Evolutionary conservation across 2,329 filamentous ascomycete genomes (phyloP).

Genomic region (Ampelomyces quisqualis): DNA sequence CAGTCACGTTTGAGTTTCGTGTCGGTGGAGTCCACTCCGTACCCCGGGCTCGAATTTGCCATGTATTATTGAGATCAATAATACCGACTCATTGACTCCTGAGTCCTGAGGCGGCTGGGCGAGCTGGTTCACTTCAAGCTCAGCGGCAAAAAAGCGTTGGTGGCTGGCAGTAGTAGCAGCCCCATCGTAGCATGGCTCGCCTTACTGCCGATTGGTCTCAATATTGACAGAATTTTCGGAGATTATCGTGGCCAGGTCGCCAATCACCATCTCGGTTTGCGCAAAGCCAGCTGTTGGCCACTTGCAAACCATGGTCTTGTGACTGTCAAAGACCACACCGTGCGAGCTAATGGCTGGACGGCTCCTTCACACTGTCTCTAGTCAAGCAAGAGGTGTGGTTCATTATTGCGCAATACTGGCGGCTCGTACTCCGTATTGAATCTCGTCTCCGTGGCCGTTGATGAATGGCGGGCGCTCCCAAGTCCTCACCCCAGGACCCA

Average conservation of each 20-base stretch:
- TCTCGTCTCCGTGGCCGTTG: constrained; percentile 36
- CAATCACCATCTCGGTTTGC: constrained; percentile 31
- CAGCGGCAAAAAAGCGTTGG: constrained; percentile 31
- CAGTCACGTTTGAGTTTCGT: constrained; percentile 40
- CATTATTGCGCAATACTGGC: constrained; percentile 27
- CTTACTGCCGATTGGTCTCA: constrained; percentile 24
- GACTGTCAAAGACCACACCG: constrained; percentile 22
- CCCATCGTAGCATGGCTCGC: constrained; percentile 18
- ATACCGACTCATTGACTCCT: constrained; percentile 13
- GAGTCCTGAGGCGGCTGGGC: constrained; percentile 19
- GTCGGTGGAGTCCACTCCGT: constrained; percentile 32
- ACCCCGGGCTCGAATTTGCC: too few relatives aligned
- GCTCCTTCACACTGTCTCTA: constrained; percentile 14
- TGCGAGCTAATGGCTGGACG: constrained; percentile 11
- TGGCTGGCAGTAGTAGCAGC: constrained; percentile 21
- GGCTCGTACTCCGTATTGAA: constrained; percentile 23
- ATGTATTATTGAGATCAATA: too few relatives aligned
- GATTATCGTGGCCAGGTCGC: constrained; percentile 31
- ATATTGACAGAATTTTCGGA: too few relatives aligned
- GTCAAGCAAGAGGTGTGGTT: constrained; percentile 23
- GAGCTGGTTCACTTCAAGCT: constrained; percentile 27
- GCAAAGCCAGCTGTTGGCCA: constrained; percentile 11
- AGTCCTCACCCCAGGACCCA: too few relatives aligned
- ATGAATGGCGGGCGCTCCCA: too few relatives aligned
- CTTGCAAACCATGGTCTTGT: constrained; percentile 25